These are phyloP conservation scores for Bipolaris sorokiniana DNA, from an alignment of 2,329 filamentous ascomycete genomes.

Conservation along the genomic window DNA sequence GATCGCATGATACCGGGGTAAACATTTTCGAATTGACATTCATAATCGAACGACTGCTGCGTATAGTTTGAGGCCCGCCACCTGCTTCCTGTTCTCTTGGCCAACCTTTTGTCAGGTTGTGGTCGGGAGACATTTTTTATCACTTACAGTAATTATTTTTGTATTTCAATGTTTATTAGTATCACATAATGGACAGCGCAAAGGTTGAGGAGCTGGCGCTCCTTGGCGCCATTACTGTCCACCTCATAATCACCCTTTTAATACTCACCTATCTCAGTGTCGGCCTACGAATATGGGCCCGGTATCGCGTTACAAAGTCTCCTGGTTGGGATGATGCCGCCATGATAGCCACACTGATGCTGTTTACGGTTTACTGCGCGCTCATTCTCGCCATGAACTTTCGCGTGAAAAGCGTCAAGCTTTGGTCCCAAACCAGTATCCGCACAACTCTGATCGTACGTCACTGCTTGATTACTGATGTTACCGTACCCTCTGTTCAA, in stretches of 20 bases:
- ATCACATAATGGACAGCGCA: constrained; percentile 11
- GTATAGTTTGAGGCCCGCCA: background rate
- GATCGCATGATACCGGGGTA: constrained; percentile 17
- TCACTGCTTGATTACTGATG: background rate
- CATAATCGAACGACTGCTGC: constrained; percentile 21
- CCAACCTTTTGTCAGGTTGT: constrained; percentile 13
- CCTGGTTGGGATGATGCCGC: constrained; percentile 45
- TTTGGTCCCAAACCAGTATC: constrained; percentile 22
- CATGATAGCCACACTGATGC: constrained; percentile 37
- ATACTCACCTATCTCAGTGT: constrained; percentile 38
- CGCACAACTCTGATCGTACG: constrained; percentile 31
- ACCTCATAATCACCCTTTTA: constrained; percentile 36
- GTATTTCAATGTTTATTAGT: constrained; percentile 5
- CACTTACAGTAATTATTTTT: background rate
- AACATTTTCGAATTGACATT: constrained; percentile 11
- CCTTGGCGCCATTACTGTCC: constrained; percentile 28
- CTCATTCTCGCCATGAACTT: constrained; percentile 33
- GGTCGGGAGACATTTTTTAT: constrained; percentile 6
- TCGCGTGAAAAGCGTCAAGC: constrained; percentile 12
- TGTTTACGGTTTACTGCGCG: constrained; percentile 39
- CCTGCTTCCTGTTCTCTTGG: constrained; percentile 4
- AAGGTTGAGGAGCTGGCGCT: constrained; percentile 25
- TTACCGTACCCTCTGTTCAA: background rate
- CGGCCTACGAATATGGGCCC: constrained; percentile 42
- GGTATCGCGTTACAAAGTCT: constrained; percentile 41